Percentiles rank a stretch among this genome's conserved stretches.
These are phyloP conservation scores for Chalara sp. DNA, from an alignment of 2,329 filamentous ascomycete genomes.

Conservation along the genomic window DNA sequence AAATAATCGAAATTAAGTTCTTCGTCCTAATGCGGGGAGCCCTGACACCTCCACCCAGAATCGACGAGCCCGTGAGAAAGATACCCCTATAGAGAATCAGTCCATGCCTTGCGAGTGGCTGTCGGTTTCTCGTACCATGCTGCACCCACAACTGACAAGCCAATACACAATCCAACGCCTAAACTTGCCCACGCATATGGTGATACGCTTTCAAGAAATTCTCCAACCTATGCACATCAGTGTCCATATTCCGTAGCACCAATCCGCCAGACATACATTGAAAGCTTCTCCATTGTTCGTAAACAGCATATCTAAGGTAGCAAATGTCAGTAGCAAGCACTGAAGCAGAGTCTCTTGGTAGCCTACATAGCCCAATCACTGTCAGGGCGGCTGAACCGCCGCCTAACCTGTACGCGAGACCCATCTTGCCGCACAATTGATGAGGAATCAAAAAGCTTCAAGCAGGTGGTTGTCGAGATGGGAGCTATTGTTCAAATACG, in stretches of 20 bases:
- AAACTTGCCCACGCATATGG: conserved; percentile 89
- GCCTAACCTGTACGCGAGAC: conserved; percentile 64
- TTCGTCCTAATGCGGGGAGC: conserved; percentile 97
- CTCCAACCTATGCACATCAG: conserved; percentile 61
- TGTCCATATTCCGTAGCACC: conserved; percentile 2
- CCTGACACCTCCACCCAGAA: conserved; percentile 92
- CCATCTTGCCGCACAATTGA: conserved; percentile 46
- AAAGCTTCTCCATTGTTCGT: conserved; percentile 93
- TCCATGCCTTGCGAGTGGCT: background rate
- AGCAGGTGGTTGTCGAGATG: conserved; percentile 4
- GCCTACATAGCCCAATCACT: conserved; percentile 74
- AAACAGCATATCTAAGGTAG: conserved; percentile 87
- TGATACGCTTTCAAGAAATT: conserved; percentile 89
- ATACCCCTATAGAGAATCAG: conserved; percentile 67
- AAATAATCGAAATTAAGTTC: conserved; percentile 99
- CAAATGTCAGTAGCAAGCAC: conserved; percentile 19
- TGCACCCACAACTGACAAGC: conserved; percentile 90
- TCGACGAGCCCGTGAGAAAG: conserved; percentile 96
- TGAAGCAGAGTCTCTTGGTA: conserved; percentile 4
- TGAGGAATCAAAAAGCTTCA: conserved; percentile 4
- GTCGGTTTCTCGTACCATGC: conserved; percentile 63
- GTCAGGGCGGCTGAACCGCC: conserved; percentile 61
- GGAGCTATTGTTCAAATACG: conserved; percentile 5
- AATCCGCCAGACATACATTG: conserved; percentile 56
- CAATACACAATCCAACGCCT: conserved; percentile 91